Evolutionary conservation across 2,329 filamentous ascomycete genomes (phyloP).

Genomic region (Calonectria naviculata): DNA sequence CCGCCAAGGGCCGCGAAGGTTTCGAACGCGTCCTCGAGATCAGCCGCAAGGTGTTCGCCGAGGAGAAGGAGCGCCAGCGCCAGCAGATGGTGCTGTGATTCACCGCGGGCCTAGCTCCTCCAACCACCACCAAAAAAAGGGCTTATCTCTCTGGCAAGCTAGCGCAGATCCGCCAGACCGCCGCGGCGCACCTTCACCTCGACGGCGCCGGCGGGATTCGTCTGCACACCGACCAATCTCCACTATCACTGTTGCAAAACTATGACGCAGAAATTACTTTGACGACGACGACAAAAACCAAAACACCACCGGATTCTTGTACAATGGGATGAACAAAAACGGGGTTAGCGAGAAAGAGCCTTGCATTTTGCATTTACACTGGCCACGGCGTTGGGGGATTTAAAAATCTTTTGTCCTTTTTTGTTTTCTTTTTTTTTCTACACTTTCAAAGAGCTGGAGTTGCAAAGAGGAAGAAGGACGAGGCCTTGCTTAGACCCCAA

Average conservation of each 20-base stretch:
- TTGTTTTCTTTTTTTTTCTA: neutral
- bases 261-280: conserved; percentile 30
- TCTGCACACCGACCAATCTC: conserved; percentile 33
- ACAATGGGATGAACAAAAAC: conserved; percentile 36
- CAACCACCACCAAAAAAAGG: conserved; percentile 9
- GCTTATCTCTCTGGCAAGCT: neutral
- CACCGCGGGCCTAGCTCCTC: neutral
- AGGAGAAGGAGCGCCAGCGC: conserved; percentile 76
- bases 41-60: conserved; percentile 89
- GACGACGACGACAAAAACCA: conserved; percentile 23
- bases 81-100: conserved; percentile 36
- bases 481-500: conserved; percentile 6
- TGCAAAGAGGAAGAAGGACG: conserved; percentile 16
- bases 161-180: conserved; percentile 19
- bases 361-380: conserved; percentile 40
- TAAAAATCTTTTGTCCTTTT: conserved; percentile 26
- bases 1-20: conserved; percentile 88
- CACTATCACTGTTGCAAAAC: conserved; percentile 35
- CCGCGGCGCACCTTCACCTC: conserved; percentile 1
- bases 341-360: conserved; percentile 15
- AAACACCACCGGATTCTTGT: conserved; percentile 27
- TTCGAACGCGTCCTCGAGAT: conserved; percentile 96
- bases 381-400: conserved; percentile 37
- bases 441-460: neutral
- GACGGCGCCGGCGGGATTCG: neutral